Conservation (phyloP, 2,329 filamentous ascomycete species). For the Penicillium glabrum region DNA sequence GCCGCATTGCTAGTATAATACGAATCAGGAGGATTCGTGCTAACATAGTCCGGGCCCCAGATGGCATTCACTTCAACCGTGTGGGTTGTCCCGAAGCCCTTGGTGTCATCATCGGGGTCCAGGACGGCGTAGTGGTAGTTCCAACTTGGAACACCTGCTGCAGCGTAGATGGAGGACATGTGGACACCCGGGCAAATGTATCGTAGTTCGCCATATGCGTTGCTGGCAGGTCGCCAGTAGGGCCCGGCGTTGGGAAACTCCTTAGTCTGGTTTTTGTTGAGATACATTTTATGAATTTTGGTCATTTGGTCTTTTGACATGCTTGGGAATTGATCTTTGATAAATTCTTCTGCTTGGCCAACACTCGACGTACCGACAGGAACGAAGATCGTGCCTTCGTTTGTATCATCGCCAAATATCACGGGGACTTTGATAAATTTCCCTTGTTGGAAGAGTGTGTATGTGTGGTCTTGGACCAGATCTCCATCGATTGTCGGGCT, state of each 20-base stretch:
- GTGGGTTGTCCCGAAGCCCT: constrained; percentile 65
- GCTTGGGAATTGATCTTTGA: constrained; percentile 59
- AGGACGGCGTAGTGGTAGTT: constrained; percentile 71
- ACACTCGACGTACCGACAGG: constrained; percentile 51
- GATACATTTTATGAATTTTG: constrained; percentile 57
- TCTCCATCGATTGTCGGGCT: constrained; percentile 53
- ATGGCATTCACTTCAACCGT: constrained; percentile 67
- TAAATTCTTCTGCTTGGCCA: constrained; percentile 54
- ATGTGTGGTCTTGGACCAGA: constrained; percentile 53
- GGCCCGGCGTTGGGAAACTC: constrained; percentile 51
- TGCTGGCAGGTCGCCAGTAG: constrained; percentile 60
- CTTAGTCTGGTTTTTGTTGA: constrained; percentile 45
- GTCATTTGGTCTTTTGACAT: constrained; percentile 53
- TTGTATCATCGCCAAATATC: constrained; percentile 60
- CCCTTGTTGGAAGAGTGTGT: constrained; percentile 49
- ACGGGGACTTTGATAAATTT: constrained; percentile 54
- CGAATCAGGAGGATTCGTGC: constrained; percentile 51
- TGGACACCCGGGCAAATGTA: constrained; percentile 65
- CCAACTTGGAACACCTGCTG: constrained; percentile 49
- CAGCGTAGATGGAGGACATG: constrained; percentile 48
- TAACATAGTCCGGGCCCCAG: constrained; percentile 62
- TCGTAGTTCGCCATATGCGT: constrained; percentile 64
- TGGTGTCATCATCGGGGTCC: constrained; percentile 53
- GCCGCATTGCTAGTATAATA: constrained; percentile 58
- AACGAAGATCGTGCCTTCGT: constrained; percentile 66